Conservation (phyloP, 2,329 filamentous ascomycete species). For the Penicillium concentricum region DNA sequence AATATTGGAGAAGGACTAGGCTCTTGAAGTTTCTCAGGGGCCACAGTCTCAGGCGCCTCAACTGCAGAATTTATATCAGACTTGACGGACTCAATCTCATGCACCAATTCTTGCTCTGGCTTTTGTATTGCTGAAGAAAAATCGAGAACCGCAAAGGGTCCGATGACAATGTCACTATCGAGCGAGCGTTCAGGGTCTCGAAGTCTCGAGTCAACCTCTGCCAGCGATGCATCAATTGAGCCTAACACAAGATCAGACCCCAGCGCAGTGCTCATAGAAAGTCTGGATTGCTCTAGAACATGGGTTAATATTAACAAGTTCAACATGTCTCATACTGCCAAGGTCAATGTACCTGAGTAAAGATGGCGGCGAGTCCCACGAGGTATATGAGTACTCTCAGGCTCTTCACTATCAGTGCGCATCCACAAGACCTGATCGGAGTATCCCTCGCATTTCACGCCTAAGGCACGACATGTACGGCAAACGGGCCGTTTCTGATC, state of each 20-base stretch:
- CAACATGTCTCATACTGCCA: not conserved
- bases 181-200: slow-evolving; percentile 19
- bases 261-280: slow-evolving; percentile 34
- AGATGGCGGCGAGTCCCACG: slow-evolving; percentile 30
- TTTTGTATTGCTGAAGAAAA: slow-evolving; percentile 13
- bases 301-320: not conserved
- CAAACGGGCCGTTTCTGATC: slow-evolving; percentile 36
- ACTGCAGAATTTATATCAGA: not conserved
- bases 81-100: not conserved
- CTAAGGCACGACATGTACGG: slow-evolving; percentile 29
- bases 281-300: slow-evolving; percentile 26
- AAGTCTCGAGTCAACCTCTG: slow-evolving; percentile 31
- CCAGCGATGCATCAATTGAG: slow-evolving; percentile 33
- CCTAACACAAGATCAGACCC: slow-evolving; percentile 26
- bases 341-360: slow-evolving; percentile 29
- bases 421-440: slow-evolving; percentile 33
- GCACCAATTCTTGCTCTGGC: not conserved
- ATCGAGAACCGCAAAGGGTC: slow-evolving; percentile 33
- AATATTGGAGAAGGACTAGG: slow-evolving; percentile 15
- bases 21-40: slow-evolving; percentile 7
- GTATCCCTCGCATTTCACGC: slow-evolving; percentile 33
- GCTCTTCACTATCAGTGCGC: slow-evolving; percentile 12
- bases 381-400: slow-evolving; percentile 2
- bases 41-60: not conserved
- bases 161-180: slow-evolving; percentile 26